A percentile compares a stretch with the other conserved stretches of the same genome.
phyloP scores from a whole-genome alignment of 1,284 basidiomycete species.

The Trichosporon sp. region DNA sequence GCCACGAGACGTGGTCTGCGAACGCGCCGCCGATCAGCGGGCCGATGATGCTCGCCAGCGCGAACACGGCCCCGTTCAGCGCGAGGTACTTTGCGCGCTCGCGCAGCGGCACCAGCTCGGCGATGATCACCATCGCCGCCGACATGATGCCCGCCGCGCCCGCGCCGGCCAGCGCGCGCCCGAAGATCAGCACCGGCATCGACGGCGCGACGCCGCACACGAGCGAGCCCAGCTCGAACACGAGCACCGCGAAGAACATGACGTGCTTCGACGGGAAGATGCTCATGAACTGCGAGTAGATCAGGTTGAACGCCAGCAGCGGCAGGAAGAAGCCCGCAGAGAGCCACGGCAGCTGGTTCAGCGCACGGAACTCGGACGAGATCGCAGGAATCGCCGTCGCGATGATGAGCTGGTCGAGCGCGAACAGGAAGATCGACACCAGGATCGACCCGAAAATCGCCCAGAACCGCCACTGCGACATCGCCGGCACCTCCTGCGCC shows the following conservation, averaged over 20 bases:
- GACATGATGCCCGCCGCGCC: slow-evolving; percentile 55
- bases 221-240: slow-evolving; percentile 55
- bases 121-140: slow-evolving; percentile 45
- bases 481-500: neutral
- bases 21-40: slow-evolving; percentile 52
- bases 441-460: slow-evolving; percentile 36
- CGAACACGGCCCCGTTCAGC: slow-evolving; percentile 41
- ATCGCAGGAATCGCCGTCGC: slow-evolving; percentile 49
- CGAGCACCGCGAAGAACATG: slow-evolving; percentile 50
- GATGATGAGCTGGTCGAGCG: slow-evolving; percentile 51
- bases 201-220: slow-evolving; percentile 55
- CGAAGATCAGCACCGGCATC: slow-evolving; percentile 53
- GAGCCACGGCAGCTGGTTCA: slow-evolving; percentile 51
- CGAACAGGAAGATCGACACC: slow-evolving; percentile 45
- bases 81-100: slow-evolving; percentile 40
- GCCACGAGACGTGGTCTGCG: slow-evolving; percentile 49
- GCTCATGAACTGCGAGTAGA: slow-evolving; percentile 48
- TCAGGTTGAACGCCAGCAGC: slow-evolving; percentile 48
- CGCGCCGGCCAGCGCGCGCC: slow-evolving; percentile 53
- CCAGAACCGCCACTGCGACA: slow-evolving; percentile 30
- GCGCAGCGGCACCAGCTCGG: slow-evolving; percentile 43
- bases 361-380: slow-evolving; percentile 48
- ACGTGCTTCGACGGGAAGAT: slow-evolving; percentile 50
- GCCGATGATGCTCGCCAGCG: slow-evolving; percentile 48
- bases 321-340: slow-evolving; percentile 46